Conservation (phyloP, 129 eudicot species). For the Artemisia tridentata region DNA sequence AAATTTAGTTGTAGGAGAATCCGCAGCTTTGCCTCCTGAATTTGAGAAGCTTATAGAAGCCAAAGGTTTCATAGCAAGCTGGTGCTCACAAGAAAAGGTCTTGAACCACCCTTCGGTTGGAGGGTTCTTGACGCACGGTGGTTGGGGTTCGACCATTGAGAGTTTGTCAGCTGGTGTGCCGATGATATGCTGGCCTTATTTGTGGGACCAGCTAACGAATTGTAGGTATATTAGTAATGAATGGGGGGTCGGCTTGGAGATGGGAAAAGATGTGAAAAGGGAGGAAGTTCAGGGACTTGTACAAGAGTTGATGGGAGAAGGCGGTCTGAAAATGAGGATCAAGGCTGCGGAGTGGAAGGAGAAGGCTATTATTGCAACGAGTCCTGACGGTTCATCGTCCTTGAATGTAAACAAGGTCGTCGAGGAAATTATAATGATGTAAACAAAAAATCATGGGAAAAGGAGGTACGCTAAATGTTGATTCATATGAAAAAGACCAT, state of each 20-base stretch:
- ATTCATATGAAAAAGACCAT: too few relatives aligned
- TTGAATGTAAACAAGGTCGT: conserved; percentile 4
- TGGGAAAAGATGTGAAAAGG: background rate
- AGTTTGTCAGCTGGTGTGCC: conserved; percentile 22
- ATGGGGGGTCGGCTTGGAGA: conserved; percentile 14
- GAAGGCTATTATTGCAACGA: background rate
- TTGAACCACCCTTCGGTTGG: conserved; percentile 20
- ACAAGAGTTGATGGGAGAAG: conserved; percentile 9
- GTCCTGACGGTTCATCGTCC: conserved; percentile 5
- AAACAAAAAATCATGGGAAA: too few relatives aligned
- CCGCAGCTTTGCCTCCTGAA: conserved; percentile 18
- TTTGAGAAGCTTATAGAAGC: background rate
- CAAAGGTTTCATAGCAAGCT: conserved; percentile 26
- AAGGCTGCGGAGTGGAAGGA: conserved; percentile 5
- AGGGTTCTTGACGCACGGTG: conserved; percentile 27
- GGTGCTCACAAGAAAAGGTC: conserved; percentile 30
- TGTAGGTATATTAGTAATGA: background rate
- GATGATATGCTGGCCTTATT: conserved; percentile 19
- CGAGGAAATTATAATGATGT: background rate
- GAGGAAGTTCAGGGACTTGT: conserved; percentile 10
- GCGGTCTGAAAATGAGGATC: background rate
- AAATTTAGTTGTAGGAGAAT: background rate
- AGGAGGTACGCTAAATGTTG: too few relatives aligned
- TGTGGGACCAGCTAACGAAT: background rate
- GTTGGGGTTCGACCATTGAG: conserved; percentile 24